Conservation (phyloP, 2,329 filamentous ascomycete species). For the Colletotrichum sp. region DNA sequence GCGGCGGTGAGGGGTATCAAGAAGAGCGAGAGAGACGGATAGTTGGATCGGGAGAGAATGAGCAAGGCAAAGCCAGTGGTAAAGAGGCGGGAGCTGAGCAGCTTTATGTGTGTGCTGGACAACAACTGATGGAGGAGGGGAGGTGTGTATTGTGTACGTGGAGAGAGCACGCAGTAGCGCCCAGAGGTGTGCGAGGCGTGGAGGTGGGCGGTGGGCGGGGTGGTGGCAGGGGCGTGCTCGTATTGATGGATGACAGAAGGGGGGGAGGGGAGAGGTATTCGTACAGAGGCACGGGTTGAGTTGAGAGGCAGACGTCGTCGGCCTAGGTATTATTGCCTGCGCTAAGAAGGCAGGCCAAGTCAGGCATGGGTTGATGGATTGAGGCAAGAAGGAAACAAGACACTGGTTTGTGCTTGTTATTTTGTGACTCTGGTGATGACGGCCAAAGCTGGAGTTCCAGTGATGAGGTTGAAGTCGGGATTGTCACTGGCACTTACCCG, state of each 20-base stretch:
- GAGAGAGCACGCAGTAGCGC: conserved; percentile 19
- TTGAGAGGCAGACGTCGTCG: neutral
- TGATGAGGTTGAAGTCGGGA: neutral
- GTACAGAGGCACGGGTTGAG: conserved; percentile 1
- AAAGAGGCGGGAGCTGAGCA: conserved; percentile 26
- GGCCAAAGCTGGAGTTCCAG: neutral
- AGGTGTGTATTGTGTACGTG: conserved; percentile 21
- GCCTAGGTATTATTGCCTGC: neutral
- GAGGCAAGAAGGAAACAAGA: neutral
- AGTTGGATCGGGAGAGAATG: conserved; percentile 19
- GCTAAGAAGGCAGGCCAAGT: neutral
- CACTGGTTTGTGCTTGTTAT: neutral
- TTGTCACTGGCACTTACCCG: neutral
- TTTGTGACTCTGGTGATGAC: neutral
- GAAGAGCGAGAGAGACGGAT: conserved; percentile 21
- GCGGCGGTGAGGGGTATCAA: conserved; percentile 17
- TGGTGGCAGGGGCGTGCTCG: conserved; percentile 21
- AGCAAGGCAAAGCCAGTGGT: conserved; percentile 2
- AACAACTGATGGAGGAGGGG: conserved; percentile 8
- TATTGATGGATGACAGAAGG: conserved; percentile 11
- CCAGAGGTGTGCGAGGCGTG: conserved; percentile 5
- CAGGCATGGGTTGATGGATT: neutral
- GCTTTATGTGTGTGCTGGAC: conserved; percentile 23
- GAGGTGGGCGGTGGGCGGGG: conserved; percentile 18
- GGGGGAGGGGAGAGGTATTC: neutral